Conservation (phyloP, 306 rosid genomes). For the Acmispon strigosus region DNA sequence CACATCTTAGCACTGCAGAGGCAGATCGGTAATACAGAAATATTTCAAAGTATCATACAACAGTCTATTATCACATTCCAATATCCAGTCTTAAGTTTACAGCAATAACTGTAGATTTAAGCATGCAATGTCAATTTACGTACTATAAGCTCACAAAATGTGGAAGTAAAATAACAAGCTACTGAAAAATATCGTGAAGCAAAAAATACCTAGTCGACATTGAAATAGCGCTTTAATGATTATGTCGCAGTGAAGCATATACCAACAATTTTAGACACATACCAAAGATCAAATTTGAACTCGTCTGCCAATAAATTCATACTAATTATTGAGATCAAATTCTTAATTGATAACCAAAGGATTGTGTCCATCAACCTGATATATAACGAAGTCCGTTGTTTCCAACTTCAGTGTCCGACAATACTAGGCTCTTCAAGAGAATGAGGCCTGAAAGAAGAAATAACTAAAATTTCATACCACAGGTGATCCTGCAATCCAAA, state of each 20-base stretch:
- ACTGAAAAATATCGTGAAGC: neutral
- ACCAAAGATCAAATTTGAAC: neutral
- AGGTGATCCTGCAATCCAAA: constrained; percentile 7
- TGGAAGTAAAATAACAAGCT: neutral
- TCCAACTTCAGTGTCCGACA: constrained; percentile 88
- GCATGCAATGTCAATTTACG: neutral
- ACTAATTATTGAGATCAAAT: neutral
- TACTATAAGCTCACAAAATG: neutral
- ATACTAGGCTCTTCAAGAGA: constrained; percentile 70
- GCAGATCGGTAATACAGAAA: neutral
- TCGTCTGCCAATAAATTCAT: neutral
- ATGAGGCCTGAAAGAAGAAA: constrained; percentile 55
- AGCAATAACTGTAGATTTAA: neutral
- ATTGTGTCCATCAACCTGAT: constrained; percentile 55
- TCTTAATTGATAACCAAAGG: constrained; percentile 10
- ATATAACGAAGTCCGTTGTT: constrained; percentile 72
- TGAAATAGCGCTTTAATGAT: neutral
- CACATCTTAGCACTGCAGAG: neutral
- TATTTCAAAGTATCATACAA: neutral
- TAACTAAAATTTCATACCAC: constrained; percentile 4
- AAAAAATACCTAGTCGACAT: neutral
- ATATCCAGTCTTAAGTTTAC: neutral
- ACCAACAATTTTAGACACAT: neutral
- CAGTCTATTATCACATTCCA: neutral
- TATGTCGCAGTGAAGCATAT: neutral